Evolutionary conservation across 164 flowering plant genomes (phyloP), one percentile per base, ranked within the genome.

Genomic region (Kingdonia uniflora): DNA sequence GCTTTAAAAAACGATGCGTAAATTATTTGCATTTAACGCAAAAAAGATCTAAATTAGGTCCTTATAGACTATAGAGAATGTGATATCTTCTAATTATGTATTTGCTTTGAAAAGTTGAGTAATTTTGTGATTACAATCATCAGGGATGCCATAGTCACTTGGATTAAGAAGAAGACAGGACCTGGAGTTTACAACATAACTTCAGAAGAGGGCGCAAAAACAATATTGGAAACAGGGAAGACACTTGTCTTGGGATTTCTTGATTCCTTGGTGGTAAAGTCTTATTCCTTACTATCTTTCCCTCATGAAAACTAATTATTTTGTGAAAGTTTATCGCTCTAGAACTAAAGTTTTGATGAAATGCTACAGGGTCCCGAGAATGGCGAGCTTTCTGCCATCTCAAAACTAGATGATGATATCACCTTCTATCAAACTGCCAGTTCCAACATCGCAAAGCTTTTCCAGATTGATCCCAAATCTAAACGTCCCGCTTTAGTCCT

Each of bases 331-430:
- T 41, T n/a, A 19, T 0, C 11, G 14, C 14, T 14, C 14, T 2
- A n/a, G n/a, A 41, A 41, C 44, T 41, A 8, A 41, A 6, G 1
- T 41, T 41, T 13, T 6, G 14, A 5, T 19, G 16, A 41, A 11
- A n/a, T 1, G 17, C 16, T 41, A 11, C 44, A 92, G 99, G 90
- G 96, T 56, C 71, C 85, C 52, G 92, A 86, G 43, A 82, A 80
- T 67, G 76, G 80, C 45, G 87, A 79, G 70, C 80, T 92, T 65
- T 72, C 85, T 62, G 84, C 94, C 63, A 90, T 87, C 57, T 85
- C 95, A 58, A 82, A 71, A 68, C 80, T 78, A 42, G 87, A 92
- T 59, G 97, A 88, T 68, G 86, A 77, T 71, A 85, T 92, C 55
- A 81, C 75, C 72, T 86, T 86, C 63, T 88, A 86, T 56, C 95